Evolutionary conservation across 805 yeast genomes (phyloP).

Genomic region (Lipomyces yamadae): DNA sequence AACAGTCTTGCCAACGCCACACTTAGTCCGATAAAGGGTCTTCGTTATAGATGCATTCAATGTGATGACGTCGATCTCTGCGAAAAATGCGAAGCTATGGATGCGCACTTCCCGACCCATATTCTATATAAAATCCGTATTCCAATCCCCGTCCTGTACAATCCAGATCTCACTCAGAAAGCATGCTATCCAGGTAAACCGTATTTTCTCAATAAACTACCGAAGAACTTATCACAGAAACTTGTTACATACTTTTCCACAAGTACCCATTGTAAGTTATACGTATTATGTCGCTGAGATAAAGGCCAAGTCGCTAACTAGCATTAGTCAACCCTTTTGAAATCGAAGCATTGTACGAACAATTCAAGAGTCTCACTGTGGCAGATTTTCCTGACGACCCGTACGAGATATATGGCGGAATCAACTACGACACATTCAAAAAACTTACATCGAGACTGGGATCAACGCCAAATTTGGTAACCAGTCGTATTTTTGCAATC

Average conservation of each 20-base stretch:
- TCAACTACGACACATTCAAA: conserved; percentile 19
- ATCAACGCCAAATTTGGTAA: conserved; percentile 30
- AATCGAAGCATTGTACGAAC: conserved; percentile 38
- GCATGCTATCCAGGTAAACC: conserved; percentile 36
- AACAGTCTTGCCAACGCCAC: background rate
- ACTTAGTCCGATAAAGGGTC: conserved; percentile 50
- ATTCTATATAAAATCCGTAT: conserved; percentile 40
- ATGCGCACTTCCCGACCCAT: conserved; percentile 40
- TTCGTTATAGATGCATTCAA: conserved; percentile 57
- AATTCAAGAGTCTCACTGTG: conserved; percentile 22
- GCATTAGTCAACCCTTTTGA: conserved; percentile 25
- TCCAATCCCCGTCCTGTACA: conserved; percentile 42
- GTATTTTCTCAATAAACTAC: conserved; percentile 21
- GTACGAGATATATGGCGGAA: conserved; percentile 16
- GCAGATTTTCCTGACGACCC: conserved; percentile 14
- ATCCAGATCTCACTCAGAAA: conserved; percentile 40
- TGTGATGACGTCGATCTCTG: conserved; percentile 62
- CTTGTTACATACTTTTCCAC: background rate
- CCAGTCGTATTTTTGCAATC: conserved; percentile 31
- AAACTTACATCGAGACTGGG: conserved; percentile 27
- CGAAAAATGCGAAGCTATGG: conserved; percentile 48
- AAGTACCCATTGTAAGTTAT: conserved; percentile 22
- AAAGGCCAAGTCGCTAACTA: background rate
- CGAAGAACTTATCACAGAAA: conserved; percentile 9
- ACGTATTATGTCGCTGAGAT: background rate